Percentiles rank a stretch among this genome's conserved stretches.
phyloP scores from a whole-genome alignment of 331 rosid genomes.

The Rosa hybrid region DNA sequence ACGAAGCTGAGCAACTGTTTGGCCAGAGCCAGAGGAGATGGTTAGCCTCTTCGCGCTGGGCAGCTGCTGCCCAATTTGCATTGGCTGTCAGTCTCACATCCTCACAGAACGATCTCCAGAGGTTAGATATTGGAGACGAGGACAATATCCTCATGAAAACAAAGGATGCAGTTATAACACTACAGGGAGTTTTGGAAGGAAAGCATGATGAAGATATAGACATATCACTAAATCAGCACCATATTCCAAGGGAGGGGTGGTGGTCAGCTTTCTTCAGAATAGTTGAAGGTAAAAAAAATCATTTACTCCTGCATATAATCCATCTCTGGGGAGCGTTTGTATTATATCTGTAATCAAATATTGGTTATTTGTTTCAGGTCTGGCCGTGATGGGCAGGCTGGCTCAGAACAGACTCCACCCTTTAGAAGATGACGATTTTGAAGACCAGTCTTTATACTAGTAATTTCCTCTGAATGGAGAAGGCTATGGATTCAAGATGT shows the following conservation, averaged over 20 bases:
- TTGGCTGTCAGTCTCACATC: slow-evolving; percentile 61
- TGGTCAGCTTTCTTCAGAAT: slow-evolving; percentile 74
- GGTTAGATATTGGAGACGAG: slow-evolving; percentile 19
- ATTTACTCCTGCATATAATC: not conserved
- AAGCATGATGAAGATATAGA: slow-evolving; percentile 61
- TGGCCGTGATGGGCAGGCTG: slow-evolving; percentile 77
- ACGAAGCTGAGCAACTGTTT: slow-evolving; percentile 22
- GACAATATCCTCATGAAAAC: slow-evolving; percentile 49
- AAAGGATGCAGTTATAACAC: slow-evolving; percentile 62
- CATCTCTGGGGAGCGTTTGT: not conserved
- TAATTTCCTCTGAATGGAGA: not conserved
- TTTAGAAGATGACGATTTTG: slow-evolving; percentile 45
- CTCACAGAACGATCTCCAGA: slow-evolving; percentile 57
- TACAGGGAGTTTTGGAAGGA: slow-evolving; percentile 75
- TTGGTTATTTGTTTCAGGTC: slow-evolving; percentile 48
- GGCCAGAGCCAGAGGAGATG: slow-evolving; percentile 29
- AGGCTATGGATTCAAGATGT: not conserved
- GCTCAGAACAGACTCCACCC: slow-evolving; percentile 54
- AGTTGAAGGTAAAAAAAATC: slow-evolving; percentile 59
- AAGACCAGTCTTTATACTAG: slow-evolving; percentile 24
- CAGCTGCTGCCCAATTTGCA: slow-evolving; percentile 69
- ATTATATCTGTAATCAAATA: not conserved
- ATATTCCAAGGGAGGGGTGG: slow-evolving; percentile 62
- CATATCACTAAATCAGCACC: slow-evolving; percentile 45
- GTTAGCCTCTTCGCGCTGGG: slow-evolving; percentile 54